Conservation (phyloP, 1,284 basidiomycete species). For the Pyrrhoderma lamaoense region DNA sequence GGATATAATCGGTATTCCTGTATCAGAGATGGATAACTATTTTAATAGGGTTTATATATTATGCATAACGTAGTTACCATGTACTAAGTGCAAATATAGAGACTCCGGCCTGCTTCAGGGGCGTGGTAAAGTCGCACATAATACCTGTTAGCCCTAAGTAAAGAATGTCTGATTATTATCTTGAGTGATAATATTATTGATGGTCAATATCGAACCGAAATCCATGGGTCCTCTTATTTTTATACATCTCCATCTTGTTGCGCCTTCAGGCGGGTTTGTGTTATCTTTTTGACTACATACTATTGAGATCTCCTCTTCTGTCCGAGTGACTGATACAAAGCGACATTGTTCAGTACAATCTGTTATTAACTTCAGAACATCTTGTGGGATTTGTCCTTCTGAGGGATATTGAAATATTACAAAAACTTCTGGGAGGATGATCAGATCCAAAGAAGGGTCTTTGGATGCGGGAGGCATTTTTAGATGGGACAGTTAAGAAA, state of each 20-base stretch:
- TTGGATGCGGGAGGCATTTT: constrained; percentile 44
- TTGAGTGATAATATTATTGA: neutral
- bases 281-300: constrained; percentile 34
- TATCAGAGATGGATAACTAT: neutral
- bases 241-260: constrained; percentile 49
- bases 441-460: constrained; percentile 41
- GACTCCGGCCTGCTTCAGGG: constrained; percentile 47
- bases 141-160: constrained; percentile 49
- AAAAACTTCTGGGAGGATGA: constrained; percentile 47
- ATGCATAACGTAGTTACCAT: constrained; percentile 38
- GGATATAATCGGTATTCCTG: constrained; percentile 59
- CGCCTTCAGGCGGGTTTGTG: constrained; percentile 22
- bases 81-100: constrained; percentile 62
- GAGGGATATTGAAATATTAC: constrained; percentile 48
- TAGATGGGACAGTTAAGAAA: too few relatives aligned
- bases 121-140: constrained; percentile 46
- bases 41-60: constrained; percentile 3
- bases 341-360: constrained; percentile 22
- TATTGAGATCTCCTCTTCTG: constrained; percentile 53
- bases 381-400: constrained; percentile 24
- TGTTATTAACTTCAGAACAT: constrained; percentile 20
- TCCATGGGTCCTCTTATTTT: constrained; percentile 61
- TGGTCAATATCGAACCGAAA: constrained; percentile 38
- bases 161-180: neutral
- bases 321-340: constrained; percentile 54